Evolutionary conservation across 768 basidiomycete species (phyloP).

Genomic region (Lyophyllum decastes): DNA sequence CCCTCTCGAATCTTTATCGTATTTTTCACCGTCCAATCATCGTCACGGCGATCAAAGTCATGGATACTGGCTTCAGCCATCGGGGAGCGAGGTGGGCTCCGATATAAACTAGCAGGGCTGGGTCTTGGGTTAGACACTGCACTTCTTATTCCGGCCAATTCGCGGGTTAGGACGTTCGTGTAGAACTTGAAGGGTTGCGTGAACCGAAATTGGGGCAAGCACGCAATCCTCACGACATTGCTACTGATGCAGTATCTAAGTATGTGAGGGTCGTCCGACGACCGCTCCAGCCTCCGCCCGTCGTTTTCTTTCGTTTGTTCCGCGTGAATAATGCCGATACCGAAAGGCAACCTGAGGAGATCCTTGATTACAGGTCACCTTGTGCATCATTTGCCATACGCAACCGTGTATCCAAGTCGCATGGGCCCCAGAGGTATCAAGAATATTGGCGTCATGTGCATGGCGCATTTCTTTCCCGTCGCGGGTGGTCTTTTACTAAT

Average conservation of each 20-base stretch:
- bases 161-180: constrained; percentile 45
- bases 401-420: constrained; percentile 7
- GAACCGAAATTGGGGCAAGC: constrained; percentile 75
- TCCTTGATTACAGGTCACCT: constrained; percentile 49
- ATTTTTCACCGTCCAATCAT: not conserved
- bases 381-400: not conserved
- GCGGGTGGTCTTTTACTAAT: constrained; percentile 26
- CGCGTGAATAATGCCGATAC: constrained; percentile 43
- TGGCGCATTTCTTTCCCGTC: constrained; percentile 70
- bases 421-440: constrained; percentile 45
- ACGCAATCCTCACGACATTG: constrained; percentile 17
- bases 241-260: constrained; percentile 29
- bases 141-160: constrained; percentile 46
- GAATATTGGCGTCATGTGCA: constrained; percentile 65
- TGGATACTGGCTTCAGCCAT: not conserved
- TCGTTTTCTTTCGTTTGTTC: constrained; percentile 51
- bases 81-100: not conserved
- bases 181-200: constrained; percentile 61
- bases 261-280: constrained; percentile 64
- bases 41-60: not conserved
- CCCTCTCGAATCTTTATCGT: not conserved
- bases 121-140: not conserved
- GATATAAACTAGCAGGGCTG: not conserved
- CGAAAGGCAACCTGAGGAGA: constrained; percentile 42
- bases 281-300: constrained; percentile 70